These are phyloP conservation scores for Blumeria hordei DNA, from an alignment of 2,329 filamentous ascomycete species.

Conservation along the genomic window DNA sequence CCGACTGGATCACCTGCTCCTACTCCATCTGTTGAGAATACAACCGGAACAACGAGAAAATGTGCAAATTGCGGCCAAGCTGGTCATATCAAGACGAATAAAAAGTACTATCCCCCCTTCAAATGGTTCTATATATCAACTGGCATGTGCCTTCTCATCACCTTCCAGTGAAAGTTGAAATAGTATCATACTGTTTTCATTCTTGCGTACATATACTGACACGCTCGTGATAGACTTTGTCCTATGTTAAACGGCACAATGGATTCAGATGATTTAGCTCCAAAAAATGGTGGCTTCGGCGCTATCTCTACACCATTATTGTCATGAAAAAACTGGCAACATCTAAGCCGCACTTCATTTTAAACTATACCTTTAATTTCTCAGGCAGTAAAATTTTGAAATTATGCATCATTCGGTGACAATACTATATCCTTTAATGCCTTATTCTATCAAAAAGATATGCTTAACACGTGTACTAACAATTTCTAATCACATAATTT, in stretches of 20 bases:
- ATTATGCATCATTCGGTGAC: no score
- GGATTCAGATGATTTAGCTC: constrained; percentile 31
- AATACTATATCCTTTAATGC: no score
- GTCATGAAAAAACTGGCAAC: background rate
- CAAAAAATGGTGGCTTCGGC: constrained; percentile 32
- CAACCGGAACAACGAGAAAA: constrained; percentile 55
- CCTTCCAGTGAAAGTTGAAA: no score
- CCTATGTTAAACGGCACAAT: constrained; percentile 68
- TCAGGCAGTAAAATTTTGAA: no score
- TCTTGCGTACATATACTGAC: constrained; percentile 7
- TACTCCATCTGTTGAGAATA: constrained; percentile 24
- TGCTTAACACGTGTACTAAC: no score
- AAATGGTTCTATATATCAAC: background rate
- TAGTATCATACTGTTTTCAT: no score
- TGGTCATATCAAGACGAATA: constrained; percentile 97
- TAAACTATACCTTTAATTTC: no score
- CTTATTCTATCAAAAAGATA: no score
- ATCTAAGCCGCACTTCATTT: background rate
- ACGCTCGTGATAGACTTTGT: constrained; percentile 36
- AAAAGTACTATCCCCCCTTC: constrained; percentile 41
- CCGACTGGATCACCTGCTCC: constrained; percentile 19
- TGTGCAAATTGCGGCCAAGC: constrained; percentile 95
- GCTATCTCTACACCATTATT: constrained; percentile 13
- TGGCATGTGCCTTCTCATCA: background rate
- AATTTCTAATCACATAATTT: no score